Evolutionary conservation across 164 flowering plant species (phyloP), one percentile per base, ranked within the genome.

Genomic region (Buxus sempervirens): DNA sequence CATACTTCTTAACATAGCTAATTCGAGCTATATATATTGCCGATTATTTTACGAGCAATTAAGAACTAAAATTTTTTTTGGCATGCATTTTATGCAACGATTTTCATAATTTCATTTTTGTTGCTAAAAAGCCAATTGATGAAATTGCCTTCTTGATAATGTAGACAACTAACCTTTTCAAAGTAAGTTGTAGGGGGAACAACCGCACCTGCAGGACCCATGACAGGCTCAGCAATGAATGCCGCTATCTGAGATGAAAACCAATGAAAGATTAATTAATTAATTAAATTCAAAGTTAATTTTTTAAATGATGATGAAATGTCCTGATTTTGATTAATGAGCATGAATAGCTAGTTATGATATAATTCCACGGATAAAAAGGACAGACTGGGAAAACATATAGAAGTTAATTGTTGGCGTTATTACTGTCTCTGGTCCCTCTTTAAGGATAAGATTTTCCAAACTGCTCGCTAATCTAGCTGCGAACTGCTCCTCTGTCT

Each of bases 221-320:
- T 92, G 70, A 95, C 97, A 72, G 99, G 99, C 79, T 95, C 99
- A n/a, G 99, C 99, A 64, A 95, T 95, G 77, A 95, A 95, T 27
- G 99, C 99, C 69, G 97, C 99, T 82, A 96, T 88, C 99, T 96
- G 82, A 70, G 72, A 77, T 54, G 16, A 70, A 60, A n/a, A 67
- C 36, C 22, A 3, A 63, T 15, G 32, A 0, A 2, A 49, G 25
- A 28, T 68, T 16, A 73, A 28, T 20, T 58, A 57, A 19, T n/a
- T n/a, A n/a, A n/a, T n/a, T n/a, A 60, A 53, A 56, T n/a, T 45
- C 23, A 15, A 23, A 21, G 51, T 20, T 23, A 42, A 58, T 20
- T 14, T 55, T 13, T 53, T 18, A n/a, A n/a, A n/a, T n/a, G n/a
- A n/a, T n/a, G n/a, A n/a, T n/a, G n/a, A n/a, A n/a, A n/a, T n/a